Evolutionary conservation across 805 yeast species (phyloP), one percentile per base, ranked within the genome.

Genomic region (Candida maesae): DNA sequence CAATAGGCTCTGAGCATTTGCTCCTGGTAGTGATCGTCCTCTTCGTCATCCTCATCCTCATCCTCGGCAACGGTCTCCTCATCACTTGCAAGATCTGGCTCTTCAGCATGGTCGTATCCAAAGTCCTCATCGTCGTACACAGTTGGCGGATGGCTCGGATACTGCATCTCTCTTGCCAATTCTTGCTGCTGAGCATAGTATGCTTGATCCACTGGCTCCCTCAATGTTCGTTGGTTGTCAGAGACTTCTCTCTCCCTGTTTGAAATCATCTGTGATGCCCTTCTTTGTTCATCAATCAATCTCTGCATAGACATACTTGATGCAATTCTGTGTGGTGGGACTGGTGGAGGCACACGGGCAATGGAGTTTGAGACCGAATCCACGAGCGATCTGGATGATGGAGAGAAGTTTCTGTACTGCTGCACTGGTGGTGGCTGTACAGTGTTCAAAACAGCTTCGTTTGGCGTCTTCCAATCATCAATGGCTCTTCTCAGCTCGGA

Each of bases 401-500:
- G 30, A 1, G 48, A 32, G 7, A 24, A 15, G 15, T 35, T n/a
- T 33, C 41, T 42, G 20, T 28, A 33, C 15, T 33, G 45, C 25
- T 35, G 39, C 10, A 39, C 16, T 25, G 34, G 30, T 18, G 50
- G 42, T 30, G 48, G 44, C 5, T 38, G 36, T 10, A 40, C 39
- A 9, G 33, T 14, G 11, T 26, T 16, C 1, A 20, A 17, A 3
- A 29, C 24, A 9, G 33, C 14, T 14, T 32, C 42, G n/a, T 33
- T 31, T 18, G 47, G 41, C 13, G 9, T 34, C 11, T 32, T 6
- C 53, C 51, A 50, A 19, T 52, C 42, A 23, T 52, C 53, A 15
- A 50, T 55, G 16, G 56, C 60, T 44, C 50, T 56, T 41, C 53
- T 51, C 21, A 57, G 17, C 34, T 56, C 61, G 8, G 56, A 44